Evolutionary conservation across 129 eudicot genomes (phyloP), one percentile per base, ranked within the genome.

Genomic region (Flaveria trinervia): DNA sequence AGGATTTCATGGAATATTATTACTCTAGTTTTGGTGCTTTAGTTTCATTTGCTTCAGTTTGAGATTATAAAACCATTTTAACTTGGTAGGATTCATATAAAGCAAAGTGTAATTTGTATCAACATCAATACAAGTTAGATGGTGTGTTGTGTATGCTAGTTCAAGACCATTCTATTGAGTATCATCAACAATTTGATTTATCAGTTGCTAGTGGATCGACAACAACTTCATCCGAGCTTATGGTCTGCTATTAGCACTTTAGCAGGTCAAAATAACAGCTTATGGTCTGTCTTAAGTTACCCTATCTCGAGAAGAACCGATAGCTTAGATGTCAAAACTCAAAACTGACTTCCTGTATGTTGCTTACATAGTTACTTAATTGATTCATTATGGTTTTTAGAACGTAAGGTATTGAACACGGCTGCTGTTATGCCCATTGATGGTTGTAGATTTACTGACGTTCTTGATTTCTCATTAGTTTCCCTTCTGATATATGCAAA

Each of bases 311-410:
- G 15, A 23, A 52, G 22, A 52, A 54, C 3, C 25, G 5, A 54
- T n/a, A 54, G 11, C 60, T 7, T 69, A 46, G 59, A 7, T 15
- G 8, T n/a, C 65, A n/a, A 71, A 71, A 61, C 67, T 33, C 51
- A 72, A 36, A 72, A 20, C 36, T 71, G 65, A 51, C 49, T 71
- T 71, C 65, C 2, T 2, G 9, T 9, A 70, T 26, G 62, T 25
- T 8, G 46, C 74, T 13, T 69, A 44, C 41, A 30, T 23, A n/a
- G 52, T 22, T 59, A 59, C 65, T 0, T 28, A 3, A 28, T 28
- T 28, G 30, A 28, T 28, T 28, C 30, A 3, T 3, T 28, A 28
- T 28, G 30, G 30, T 28, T 28, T 28, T 28, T 28, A 28, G 30
- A 28, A 28, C 0, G 10, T 20, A 8, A 12, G 9, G 4, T 5